Percentiles rank a stretch among this genome's conserved stretches.
These are phyloP conservation scores for Dactylorhiza incarnata DNA, from an alignment of 106 monocot genomes.

Conservation along the genomic window DNA sequence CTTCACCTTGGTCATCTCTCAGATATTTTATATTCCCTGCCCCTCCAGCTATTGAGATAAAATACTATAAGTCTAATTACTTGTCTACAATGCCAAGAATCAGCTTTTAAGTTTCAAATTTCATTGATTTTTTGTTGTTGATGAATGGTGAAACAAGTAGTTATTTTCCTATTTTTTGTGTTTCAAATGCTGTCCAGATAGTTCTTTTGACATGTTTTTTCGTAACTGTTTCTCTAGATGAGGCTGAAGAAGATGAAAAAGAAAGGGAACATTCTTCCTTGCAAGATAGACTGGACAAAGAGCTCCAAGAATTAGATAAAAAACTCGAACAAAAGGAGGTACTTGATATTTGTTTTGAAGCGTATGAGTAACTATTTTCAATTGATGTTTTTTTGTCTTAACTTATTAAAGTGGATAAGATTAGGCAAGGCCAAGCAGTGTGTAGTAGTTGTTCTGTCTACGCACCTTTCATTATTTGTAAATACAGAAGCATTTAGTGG, in stretches of 20 bases:
- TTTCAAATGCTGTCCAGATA: background rate
- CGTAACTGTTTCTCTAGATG: slow-evolving; percentile 33
- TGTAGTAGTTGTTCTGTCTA: background rate
- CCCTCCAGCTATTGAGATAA: background rate
- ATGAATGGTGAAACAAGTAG: background rate
- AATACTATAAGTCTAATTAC: background rate
- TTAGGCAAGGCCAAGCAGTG: background rate
- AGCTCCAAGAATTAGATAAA: slow-evolving; percentile 80
- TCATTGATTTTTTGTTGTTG: background rate
- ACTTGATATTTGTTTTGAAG: slow-evolving; percentile 8
- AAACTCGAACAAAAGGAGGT: slow-evolving; percentile 93
- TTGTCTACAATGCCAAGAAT: background rate
- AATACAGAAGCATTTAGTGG: background rate
- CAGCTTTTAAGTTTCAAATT: background rate
- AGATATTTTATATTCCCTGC: background rate
- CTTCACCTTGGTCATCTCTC: background rate
- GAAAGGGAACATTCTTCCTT: slow-evolving; percentile 66
- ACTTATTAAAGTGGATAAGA: background rate
- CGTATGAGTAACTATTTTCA: background rate
- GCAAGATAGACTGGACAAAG: slow-evolving; percentile 72
- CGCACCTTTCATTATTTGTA: background rate
- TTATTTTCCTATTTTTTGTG: background rate
- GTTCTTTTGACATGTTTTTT: background rate
- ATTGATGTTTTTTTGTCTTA: background rate
- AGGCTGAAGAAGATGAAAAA: slow-evolving; percentile 72